Evolutionary conservation across 164 flowering plant genomes (phyloP), one percentile per base, ranked within the genome.

Genomic region (Buxus sempervirens): DNA sequence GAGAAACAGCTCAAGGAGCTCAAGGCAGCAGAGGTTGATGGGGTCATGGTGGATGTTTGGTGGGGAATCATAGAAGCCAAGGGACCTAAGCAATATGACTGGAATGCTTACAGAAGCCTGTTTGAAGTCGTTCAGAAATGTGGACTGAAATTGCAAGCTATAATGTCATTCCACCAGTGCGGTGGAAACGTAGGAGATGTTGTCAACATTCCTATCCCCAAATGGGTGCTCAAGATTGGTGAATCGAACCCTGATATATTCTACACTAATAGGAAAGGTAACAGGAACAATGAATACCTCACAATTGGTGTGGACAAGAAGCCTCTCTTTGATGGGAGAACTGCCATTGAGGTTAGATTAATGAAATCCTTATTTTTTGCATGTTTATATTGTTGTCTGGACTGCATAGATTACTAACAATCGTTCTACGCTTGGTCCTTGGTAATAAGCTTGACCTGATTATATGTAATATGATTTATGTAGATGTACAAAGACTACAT

Each of bases 21-120:
- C 20, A 81, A 62, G 60, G 78, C 66, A 9, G 93, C 83, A 6
- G 93, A 80, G 7, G 84, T 90, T 20, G 97, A 93, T 76, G 98
- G 97, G 32, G 85, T 90, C 5, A 91, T 93, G 97, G 80, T 83
- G n/a, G 98, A 93, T 73, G 89, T 91, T 9, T 90, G 96, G 98
- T 91, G 96, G 97, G 96, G 97, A 21, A 81, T 88, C 15, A 71
- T 88, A 49, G 98, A 91, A 77, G 70, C 82, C 16, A 82, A 81
- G 65, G 96, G 87, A 18, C 90, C 96, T 5, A 80, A 77, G 76
- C 73, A 81, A 57, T 90, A 91, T 64, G 84, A 88, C 23, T 91
- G 96, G 98, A 66, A 67, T 67, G 90, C 86, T 36, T 94, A 94
- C 65, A 82, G 82, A 73, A 80, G 71, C 74, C 76, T 94, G 78